A percentile compares a stretch with the other conserved stretches of the same genome.
Evolutionary conservation across 179 eudicot species (phyloP).

Genomic region (Monotropa hypopitys): DNA sequence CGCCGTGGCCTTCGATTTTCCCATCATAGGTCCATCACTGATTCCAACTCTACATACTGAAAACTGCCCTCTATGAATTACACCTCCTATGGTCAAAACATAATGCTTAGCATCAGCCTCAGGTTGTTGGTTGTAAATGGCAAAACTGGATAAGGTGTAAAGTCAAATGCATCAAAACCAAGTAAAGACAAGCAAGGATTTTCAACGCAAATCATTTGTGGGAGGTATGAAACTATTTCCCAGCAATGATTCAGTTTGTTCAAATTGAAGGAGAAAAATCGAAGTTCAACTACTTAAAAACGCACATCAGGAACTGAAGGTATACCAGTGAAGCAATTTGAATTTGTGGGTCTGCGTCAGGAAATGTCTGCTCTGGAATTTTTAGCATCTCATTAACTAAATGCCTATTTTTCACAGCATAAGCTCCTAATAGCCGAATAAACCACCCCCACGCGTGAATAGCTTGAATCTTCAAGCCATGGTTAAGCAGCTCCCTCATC

Average conservation of each 20-base stretch:
- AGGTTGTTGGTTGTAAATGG: slow-evolving; percentile 1
- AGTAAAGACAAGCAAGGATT: not conserved
- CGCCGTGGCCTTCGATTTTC: too few relatives aligned
- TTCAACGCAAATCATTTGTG: not conserved
- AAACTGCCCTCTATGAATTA: not conserved
- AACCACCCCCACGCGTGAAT: slow-evolving; percentile 89
- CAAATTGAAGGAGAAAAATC: not conserved
- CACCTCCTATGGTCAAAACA: not conserved
- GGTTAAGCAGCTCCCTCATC: slow-evolving; percentile 45
- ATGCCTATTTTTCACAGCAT: slow-evolving; percentile 46
- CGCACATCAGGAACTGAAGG: slow-evolving; percentile 2
- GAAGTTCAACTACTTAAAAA: not conserved
- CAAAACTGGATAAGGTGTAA: not conserved
- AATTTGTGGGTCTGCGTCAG: slow-evolving; percentile 62
- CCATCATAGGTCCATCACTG: too few relatives aligned
- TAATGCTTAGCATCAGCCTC: not conserved
- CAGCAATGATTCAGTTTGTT: not conserved
- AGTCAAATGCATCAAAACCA: not conserved
- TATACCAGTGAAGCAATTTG: slow-evolving; percentile 79
- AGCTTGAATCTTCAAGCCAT: slow-evolving; percentile 54
- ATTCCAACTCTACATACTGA: not conserved
- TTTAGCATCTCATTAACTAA: slow-evolving; percentile 70
- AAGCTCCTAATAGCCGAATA: slow-evolving; percentile 56
- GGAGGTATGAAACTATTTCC: not conserved
- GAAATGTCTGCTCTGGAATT: slow-evolving; percentile 62